These are phyloP conservation scores for Annona squamosa DNA, from an alignment of 164 flowering plant species.

Conservation along the genomic window DNA sequence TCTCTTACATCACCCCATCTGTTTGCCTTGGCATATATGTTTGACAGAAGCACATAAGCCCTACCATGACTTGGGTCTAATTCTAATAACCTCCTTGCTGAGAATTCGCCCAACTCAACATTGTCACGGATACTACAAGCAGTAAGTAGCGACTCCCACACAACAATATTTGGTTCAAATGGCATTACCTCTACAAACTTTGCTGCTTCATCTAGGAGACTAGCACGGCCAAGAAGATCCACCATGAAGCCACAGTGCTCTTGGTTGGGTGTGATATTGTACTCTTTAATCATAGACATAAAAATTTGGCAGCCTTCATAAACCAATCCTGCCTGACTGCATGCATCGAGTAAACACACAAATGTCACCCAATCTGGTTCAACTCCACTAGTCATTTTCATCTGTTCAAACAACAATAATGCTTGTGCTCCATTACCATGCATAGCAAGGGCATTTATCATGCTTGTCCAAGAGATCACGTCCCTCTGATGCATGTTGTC, in stretches of 20 bases:
- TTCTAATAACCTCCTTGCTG: constrained; percentile 54
- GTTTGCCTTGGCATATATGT: constrained; percentile 54
- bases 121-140: constrained; percentile 60
- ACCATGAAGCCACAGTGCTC: constrained; percentile 86
- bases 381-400: constrained; percentile 40
- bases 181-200: constrained; percentile 68
- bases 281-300: constrained; percentile 46
- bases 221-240: constrained; percentile 71
- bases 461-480: constrained; percentile 74
- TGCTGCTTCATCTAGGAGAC: constrained; percentile 50
- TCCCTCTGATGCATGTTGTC: constrained; percentile 46
- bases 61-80: constrained; percentile 72
- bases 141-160: constrained; percentile 73
- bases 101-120: constrained; percentile 57
- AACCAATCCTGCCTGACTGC: constrained; percentile 79
- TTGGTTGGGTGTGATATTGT: constrained; percentile 45
- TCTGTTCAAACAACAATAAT: constrained; percentile 40
- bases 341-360: constrained; percentile 64
- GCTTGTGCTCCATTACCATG: constrained; percentile 62
- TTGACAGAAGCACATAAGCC: constrained; percentile 66
- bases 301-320: constrained; percentile 52
- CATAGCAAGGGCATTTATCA: constrained; percentile 60
- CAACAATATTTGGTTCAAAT: constrained; percentile 52
- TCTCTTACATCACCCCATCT: constrained; percentile 58
- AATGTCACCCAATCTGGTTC: constrained; percentile 66